phyloP scores from a whole-genome alignment of 2,329 filamentous ascomycete genomes.

The Aureobasidium musti region DNA sequence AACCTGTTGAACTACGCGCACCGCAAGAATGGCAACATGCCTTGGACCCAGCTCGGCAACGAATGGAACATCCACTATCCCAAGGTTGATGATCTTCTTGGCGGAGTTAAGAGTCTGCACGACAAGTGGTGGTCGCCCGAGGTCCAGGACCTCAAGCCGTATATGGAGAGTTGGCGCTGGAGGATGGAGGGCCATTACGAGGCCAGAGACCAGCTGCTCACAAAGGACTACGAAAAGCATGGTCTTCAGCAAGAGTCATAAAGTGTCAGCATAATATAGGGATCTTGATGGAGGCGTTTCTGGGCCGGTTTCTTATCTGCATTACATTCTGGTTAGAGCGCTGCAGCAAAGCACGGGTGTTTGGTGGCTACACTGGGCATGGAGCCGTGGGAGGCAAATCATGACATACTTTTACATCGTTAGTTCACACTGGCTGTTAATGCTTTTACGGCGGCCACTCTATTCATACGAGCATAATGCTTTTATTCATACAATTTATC shows the following conservation, averaged over 20 bases:
- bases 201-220: conserved; percentile 35
- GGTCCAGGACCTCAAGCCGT: conserved; percentile 39
- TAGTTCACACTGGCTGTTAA: neutral
- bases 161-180: conserved; percentile 41
- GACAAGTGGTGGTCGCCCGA: conserved; percentile 47
- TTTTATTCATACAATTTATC: neutral
- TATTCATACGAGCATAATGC: conserved; percentile 9
- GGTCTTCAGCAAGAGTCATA: neutral
- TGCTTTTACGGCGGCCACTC: conserved; percentile 10
- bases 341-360: neutral
- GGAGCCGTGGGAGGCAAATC: neutral
- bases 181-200: conserved; percentile 44
- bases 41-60: conserved; percentile 43
- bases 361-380: neutral
- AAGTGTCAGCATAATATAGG: neutral
- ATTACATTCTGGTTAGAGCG: conserved; percentile 5
- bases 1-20: conserved; percentile 45
- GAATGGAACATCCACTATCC: conserved; percentile 46
- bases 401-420: neutral
- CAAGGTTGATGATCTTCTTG: conserved; percentile 42
- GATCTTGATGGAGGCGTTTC: neutral
- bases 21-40: conserved; percentile 44
- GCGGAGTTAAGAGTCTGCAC: conserved; percentile 44
- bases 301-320: neutral
- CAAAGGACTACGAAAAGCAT: conserved; percentile 17